Evolutionary conservation across 345 rosid genomes (phyloP).

Genomic region (Euphorbia lathyris): DNA sequence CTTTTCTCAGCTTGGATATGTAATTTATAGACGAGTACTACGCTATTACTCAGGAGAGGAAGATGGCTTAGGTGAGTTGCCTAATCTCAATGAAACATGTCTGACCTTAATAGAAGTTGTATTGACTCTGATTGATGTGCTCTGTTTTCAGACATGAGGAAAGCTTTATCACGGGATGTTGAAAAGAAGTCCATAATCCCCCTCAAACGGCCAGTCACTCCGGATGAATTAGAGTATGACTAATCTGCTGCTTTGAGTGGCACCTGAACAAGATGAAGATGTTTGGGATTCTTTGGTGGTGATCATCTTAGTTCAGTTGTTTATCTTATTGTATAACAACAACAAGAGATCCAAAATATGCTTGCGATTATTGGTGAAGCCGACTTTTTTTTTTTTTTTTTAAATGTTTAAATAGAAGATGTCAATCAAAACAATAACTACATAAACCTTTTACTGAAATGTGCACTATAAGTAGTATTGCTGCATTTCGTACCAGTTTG

Average conservation of each 20-base stretch:
- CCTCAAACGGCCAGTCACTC: conserved; percentile 81
- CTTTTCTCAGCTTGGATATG: conserved; percentile 67
- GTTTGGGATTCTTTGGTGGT: conserved; percentile 1
- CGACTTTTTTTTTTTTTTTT: too few species aligned
- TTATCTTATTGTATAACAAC: not conserved
- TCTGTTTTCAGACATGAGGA: conserved; percentile 77
- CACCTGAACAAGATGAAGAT: not conserved
- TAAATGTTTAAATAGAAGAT: too few species aligned
- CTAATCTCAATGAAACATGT: not conserved
- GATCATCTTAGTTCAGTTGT: not conserved
- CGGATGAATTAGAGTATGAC: conserved; percentile 89
- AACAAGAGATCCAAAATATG: not conserved
- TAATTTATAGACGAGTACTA: conserved; percentile 79
- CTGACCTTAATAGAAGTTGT: not conserved
- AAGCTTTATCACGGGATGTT: conserved; percentile 80
- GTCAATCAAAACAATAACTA: too few species aligned
- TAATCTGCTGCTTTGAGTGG: conserved; percentile 21
- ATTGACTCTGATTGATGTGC: conserved; percentile 1
- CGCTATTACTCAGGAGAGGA: conserved; percentile 96
- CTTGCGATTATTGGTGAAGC: too few species aligned
- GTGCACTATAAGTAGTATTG: too few species aligned
- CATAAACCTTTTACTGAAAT: too few species aligned
- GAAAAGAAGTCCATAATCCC: conserved; percentile 86
- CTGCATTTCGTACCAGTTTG: too few species aligned
- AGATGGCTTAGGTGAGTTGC: conserved; percentile 74